These are phyloP conservation scores for Thelonectria olida DNA, from an alignment of 2,329 filamentous ascomycete species.

Conservation along the genomic window DNA sequence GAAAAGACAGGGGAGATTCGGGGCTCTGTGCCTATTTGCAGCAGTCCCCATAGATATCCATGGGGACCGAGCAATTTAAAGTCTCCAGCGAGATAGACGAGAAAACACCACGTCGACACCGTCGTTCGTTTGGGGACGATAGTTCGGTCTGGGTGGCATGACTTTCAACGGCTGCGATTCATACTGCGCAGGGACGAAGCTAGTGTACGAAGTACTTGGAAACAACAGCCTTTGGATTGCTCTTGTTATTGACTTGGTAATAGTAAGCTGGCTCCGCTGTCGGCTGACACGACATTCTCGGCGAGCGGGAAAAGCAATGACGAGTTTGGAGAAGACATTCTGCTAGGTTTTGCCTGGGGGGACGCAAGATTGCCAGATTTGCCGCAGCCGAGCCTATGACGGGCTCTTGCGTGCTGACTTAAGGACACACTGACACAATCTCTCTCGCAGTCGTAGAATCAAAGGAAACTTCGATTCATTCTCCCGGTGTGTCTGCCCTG, in stretches of 20 bases:
- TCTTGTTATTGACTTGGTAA: slow-evolving; percentile 23
- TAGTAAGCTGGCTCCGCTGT: too few species aligned
- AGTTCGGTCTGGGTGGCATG: slow-evolving; percentile 35
- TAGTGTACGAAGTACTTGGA: not conserved
- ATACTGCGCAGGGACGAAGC: slow-evolving; percentile 34
- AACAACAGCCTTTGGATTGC: slow-evolving; percentile 11
- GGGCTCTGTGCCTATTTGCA: not conserved
- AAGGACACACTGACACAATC: not conserved
- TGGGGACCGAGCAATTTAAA: not conserved
- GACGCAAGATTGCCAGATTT: slow-evolving; percentile 21
- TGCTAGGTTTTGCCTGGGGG: slow-evolving; percentile 12
- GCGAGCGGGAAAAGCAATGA: not conserved
- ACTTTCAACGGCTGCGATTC: slow-evolving; percentile 40
- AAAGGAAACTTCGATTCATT: not conserved
- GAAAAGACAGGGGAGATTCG: not conserved
- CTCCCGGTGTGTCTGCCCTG: not conserved
- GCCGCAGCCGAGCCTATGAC: slow-evolving; percentile 16
- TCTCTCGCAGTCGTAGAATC: not conserved
- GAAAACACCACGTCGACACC: not conserved
- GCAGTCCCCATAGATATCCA: not conserved
- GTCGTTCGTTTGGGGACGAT: not conserved
- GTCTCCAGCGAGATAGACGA: not conserved
- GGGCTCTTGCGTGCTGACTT: too few species aligned
- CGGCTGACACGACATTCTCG: not conserved
- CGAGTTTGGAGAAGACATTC: not conserved